Evolutionary conservation across 345 rosid genomes (phyloP).

Genomic region (Citrus mangshanensis): DNA sequence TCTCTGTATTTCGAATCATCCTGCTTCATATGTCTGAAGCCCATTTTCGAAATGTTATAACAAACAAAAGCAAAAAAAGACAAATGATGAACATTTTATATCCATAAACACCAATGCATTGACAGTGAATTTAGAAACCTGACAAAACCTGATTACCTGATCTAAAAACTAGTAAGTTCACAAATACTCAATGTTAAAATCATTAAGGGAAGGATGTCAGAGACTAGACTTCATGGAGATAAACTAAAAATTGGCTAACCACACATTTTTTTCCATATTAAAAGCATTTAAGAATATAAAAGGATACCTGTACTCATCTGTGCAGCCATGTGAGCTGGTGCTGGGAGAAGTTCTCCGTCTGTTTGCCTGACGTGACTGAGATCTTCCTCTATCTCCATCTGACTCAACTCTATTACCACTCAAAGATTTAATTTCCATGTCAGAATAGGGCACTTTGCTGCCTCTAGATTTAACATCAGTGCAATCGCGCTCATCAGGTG

Average conservation of each 20-base stretch:
- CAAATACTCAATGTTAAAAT: neutral
- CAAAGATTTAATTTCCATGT: conserved; percentile 43
- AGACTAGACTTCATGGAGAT: neutral
- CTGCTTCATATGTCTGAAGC: conserved; percentile 48
- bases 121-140: neutral
- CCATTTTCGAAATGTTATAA: neutral
- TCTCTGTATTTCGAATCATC: conserved; percentile 53
- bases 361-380: conserved; percentile 54
- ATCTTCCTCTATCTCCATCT: conserved; percentile 68
- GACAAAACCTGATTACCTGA: neutral
- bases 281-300: neutral
- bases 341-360: conserved; percentile 49
- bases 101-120: neutral
- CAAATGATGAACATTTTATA: neutral
- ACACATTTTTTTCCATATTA: neutral
- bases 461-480: conserved; percentile 45
- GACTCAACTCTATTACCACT: conserved; percentile 48
- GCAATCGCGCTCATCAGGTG: conserved; percentile 63
- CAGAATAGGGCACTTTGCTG: conserved; percentile 29
- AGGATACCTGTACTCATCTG: conserved; percentile 68
- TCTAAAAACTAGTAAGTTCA: neutral
- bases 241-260: neutral
- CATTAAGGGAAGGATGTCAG: neutral
- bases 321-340: conserved; percentile 53
- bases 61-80: neutral